phyloP scores from a whole-genome alignment of 352 stramenopile species.

The Globisporangium paddicum region DNA sequence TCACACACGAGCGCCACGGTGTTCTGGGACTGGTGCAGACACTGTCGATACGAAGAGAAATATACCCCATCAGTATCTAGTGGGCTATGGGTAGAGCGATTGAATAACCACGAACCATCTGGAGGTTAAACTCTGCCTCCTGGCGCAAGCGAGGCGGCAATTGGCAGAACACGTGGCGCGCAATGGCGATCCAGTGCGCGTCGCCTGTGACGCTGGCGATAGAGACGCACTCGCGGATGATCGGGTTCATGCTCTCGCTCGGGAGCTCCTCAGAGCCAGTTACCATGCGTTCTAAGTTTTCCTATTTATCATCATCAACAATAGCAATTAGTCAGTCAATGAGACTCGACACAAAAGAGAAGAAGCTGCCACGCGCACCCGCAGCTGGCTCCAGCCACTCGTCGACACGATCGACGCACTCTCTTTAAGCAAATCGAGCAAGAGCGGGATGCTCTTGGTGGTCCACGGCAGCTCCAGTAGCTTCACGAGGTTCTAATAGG shows the following conservation, averaged over 20 bases:
- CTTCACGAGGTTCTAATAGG: conserved; percentile 41
- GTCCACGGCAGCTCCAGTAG: conserved; percentile 70
- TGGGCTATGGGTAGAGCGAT: no score
- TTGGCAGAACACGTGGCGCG: conserved; percentile 41
- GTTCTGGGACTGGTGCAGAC: conserved; percentile 49
- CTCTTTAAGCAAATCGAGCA: conserved; percentile 59
- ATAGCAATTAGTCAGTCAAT: neutral
- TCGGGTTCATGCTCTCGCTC: conserved; percentile 49
- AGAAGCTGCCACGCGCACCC: conserved; percentile 21
- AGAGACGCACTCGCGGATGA: conserved; percentile 58
- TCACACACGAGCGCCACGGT: conserved; percentile 42
- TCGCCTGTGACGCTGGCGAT: conserved; percentile 40
- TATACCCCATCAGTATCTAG: neutral
- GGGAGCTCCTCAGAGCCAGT: conserved; percentile 25
- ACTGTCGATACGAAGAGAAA: conserved; percentile 18
- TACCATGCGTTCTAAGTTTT: conserved; percentile 46
- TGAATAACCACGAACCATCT: conserved; percentile 41
- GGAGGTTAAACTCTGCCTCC: conserved; percentile 73
- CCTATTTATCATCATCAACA: conserved; percentile 21
- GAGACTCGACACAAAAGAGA: neutral
- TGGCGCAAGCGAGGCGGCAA: conserved; percentile 50
- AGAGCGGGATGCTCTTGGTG: conserved; percentile 35
- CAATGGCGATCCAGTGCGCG: conserved; percentile 46
- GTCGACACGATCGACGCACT: conserved; percentile 34
- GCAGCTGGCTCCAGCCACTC: conserved; percentile 46